Evolutionary conservation across 306 rosid genomes (phyloP).

Genomic region (Rubus idaeus): DNA sequence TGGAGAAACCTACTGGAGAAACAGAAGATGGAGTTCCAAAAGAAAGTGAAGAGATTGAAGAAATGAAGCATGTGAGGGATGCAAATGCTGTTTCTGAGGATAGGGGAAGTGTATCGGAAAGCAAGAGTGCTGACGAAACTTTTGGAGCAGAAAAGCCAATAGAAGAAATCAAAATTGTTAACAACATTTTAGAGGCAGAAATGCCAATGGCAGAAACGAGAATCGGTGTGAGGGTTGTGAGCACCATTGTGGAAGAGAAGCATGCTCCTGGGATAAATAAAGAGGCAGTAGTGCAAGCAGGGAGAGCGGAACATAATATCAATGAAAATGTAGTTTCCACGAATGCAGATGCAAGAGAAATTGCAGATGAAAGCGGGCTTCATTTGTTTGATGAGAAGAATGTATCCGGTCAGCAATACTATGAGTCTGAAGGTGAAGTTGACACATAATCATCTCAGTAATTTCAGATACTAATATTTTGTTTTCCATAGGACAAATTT

Average conservation of each 20-base stretch:
- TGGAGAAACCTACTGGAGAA: background rate
- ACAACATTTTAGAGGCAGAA: background rate
- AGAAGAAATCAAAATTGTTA: background rate
- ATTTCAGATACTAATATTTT: background rate
- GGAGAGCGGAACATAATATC: background rate
- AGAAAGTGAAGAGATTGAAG: background rate
- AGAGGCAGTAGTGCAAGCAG: background rate
- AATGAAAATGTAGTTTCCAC: background rate
- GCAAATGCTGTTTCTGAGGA: background rate
- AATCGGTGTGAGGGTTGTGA: background rate
- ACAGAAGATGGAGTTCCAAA: background rate
- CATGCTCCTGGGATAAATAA: background rate
- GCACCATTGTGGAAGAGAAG: constrained; percentile 12
- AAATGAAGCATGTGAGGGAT: background rate
- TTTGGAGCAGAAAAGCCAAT: background rate
- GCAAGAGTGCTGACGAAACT: background rate
- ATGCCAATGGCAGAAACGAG: background rate
- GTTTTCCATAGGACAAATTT: background rate
- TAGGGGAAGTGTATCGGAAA: background rate
- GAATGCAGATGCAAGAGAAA: constrained; percentile 18
- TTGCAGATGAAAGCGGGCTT: constrained; percentile 28
- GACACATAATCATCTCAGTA: background rate
- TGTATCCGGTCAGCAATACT: background rate
- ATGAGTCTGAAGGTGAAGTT: constrained; percentile 32
- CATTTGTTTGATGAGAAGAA: constrained; percentile 21